A percentile compares a stretch with the other conserved stretches of the same genome.
Conservation (phyloP, 2,329 filamentous ascomycete species). For the Boeremia exigua region DNA sequence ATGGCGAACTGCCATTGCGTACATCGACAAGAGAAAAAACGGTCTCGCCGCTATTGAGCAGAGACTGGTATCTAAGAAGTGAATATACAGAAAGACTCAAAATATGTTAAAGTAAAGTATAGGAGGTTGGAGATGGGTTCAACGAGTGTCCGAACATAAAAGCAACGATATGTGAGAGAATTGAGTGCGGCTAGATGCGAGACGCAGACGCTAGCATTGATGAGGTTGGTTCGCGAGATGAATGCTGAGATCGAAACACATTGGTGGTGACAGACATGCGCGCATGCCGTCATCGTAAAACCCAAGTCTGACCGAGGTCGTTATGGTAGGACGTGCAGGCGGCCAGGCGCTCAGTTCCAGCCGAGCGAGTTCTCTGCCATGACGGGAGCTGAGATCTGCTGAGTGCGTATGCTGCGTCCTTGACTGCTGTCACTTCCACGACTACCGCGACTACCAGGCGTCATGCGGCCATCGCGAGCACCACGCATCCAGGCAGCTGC, state of each 20-base stretch:
- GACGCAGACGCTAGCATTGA: conserved; percentile 26
- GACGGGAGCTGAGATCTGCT: conserved; percentile 85
- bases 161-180: conserved; percentile 22
- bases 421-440: conserved; percentile 64
- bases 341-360: conserved; percentile 73
- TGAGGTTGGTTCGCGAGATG: conserved; percentile 17
- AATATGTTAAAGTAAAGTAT: conserved; percentile 41
- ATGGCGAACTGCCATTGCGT: conserved; percentile 20
- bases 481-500: conserved; percentile 58
- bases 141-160: conserved; percentile 45
- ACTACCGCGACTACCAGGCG: conserved; percentile 51
- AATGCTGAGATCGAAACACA: conserved; percentile 14
- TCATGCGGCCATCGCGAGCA: conserved; percentile 49
- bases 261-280: conserved; percentile 12
- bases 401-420: conserved; percentile 67
- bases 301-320: not conserved
- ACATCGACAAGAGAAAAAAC: conserved; percentile 40
- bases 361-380: conserved; percentile 94
- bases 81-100: conserved; percentile 37
- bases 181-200: conserved; percentile 19
- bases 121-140: conserved; percentile 34
- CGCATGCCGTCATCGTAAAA: conserved; percentile 22
- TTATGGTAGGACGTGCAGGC: not conserved
- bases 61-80: conserved; percentile 52
- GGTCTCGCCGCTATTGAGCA: conserved; percentile 40